Base-by-base conservation (phyloP, 345 rosid genomes). In the Gossypium australe region DNA sequence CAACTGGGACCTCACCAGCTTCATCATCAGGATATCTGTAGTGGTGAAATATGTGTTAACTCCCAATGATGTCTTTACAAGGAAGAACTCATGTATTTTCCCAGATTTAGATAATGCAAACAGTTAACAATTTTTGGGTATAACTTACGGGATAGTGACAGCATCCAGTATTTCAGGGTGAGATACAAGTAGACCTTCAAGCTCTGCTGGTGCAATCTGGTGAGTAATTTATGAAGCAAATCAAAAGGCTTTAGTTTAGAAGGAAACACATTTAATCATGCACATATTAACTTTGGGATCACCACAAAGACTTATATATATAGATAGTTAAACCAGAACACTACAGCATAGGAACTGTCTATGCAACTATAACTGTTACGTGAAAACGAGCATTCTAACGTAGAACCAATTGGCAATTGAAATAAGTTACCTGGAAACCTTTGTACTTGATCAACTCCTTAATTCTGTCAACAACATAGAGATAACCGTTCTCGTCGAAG, bases 171-270 rank as follows among this genome's bases (percentile, higher is more conserved):
- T 88, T 73, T 89, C 88, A 3, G 97, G 88, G 78, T 93, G 99
- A 55, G 99, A 86, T 79, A 96, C 89, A 73, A 96, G 95, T 22
- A 96, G 83, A 55, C 91, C 98, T 87, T 96, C 99, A 62, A 96
- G 89, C 81, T 96, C 99, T 52, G 98, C 99, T 51, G 98, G 99
- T 61, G 99, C 99, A 78, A 96, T 89, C 99, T 96, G 43, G 48
- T 41, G 53, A 49, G 11, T 25, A 5, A 66, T 62, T 53, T 76
- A 61, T 43, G 47, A 78, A 76, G 57, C 58, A 27, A 68, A 48
- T 67, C n/a, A 48, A 45, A 27, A 45, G 13, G 55, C 53, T 56
- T 56, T 56, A 2, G 12, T 56, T 56, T 56, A 56, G 61, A 56
- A 44, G 8, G 4, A 38, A 17, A 64, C 16, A 34, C 52, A 12